A percentile compares a stretch with the other conserved stretches of the same genome.
Conservation (phyloP, 1,284 basidiomycete genomes). For the Trichosporon sp. region DNA sequence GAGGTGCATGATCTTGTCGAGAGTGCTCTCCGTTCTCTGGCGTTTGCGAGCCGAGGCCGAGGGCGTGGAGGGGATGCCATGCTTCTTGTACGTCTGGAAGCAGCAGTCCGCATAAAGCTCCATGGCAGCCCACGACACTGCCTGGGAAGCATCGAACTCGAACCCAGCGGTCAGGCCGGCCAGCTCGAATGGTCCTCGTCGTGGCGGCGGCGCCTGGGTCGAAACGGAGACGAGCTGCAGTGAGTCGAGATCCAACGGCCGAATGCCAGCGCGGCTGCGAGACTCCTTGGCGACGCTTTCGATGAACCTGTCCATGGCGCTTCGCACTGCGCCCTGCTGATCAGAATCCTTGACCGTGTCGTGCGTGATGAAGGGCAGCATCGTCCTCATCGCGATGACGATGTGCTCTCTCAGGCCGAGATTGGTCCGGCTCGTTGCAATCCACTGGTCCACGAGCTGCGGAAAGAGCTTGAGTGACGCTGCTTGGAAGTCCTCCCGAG, state of each 20-base stretch:
- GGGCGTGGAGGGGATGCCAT: background rate
- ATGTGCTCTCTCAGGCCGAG: conserved; percentile 57
- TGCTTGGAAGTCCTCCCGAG: conserved; percentile 56
- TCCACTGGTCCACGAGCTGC: conserved; percentile 65
- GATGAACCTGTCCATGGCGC: conserved; percentile 54
- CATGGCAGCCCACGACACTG: conserved; percentile 71
- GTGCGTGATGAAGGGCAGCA: conserved; percentile 66
- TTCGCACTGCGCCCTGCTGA: conserved; percentile 42
- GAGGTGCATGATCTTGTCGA: conserved; percentile 58
- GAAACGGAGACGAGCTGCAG: conserved; percentile 10
- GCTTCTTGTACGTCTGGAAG: conserved; percentile 40
- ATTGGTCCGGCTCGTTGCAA: conserved; percentile 62
- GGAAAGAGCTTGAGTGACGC: conserved; percentile 64
- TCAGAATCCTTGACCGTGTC: conserved; percentile 23
- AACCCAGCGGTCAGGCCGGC: conserved; percentile 54
- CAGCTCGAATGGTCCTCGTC: conserved; percentile 24
- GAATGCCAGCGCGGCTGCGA: conserved; percentile 59
- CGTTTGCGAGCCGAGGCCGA: conserved; percentile 48
- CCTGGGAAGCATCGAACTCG: conserved; percentile 65
- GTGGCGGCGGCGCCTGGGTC: background rate
- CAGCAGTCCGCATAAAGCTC: conserved; percentile 80
- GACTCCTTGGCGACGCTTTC: conserved; percentile 59
- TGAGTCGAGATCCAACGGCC: conserved; percentile 58
- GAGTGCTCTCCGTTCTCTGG: conserved; percentile 52
- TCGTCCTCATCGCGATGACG: conserved; percentile 61